A percentile compares a stretch with the other conserved stretches of the same genome.
phyloP scores from a whole-genome alignment of 768 basidiomycete genomes.

The Filobasidium wieringae region DNA sequence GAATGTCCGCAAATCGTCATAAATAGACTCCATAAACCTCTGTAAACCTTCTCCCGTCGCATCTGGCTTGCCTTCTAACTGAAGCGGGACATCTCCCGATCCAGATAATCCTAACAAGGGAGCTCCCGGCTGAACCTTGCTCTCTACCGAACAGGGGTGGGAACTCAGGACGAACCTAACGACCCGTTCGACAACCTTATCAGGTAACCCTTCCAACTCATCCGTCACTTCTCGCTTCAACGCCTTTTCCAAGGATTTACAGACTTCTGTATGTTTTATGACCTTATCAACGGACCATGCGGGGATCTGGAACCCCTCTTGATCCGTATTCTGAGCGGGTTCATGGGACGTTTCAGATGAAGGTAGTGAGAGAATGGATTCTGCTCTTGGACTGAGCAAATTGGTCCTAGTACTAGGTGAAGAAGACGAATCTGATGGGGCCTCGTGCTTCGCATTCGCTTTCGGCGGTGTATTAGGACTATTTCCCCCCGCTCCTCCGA shows the following conservation, averaged over 20 bases:
- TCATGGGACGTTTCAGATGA: neutral
- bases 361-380: neutral
- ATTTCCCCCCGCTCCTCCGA: neutral
- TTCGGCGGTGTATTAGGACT: neutral
- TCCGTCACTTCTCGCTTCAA: conserved; percentile 24
- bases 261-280: conserved; percentile 30
- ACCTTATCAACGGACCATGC: conserved; percentile 33
- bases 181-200: conserved; percentile 29
- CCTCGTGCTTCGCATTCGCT: neutral
- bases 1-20: conserved; percentile 54
- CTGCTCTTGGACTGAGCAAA: neutral
- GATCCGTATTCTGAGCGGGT: conserved; percentile 41
- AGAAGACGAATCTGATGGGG: neutral
- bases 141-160: conserved; percentile 4
- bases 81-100: conserved; percentile 9
- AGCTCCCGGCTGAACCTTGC: neutral
- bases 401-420: neutral
- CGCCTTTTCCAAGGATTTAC: conserved; percentile 32
- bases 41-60: conserved; percentile 51
- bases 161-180: conserved; percentile 21
- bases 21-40: conserved; percentile 56
- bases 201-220: conserved; percentile 28
- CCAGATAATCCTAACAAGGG: neutral
- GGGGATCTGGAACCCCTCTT: conserved; percentile 33
- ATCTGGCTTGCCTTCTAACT: conserved; percentile 32